Evolutionary conservation across 1,284 basidiomycete genomes (phyloP).

Genomic region (Apiotrichum veenhuisii): DNA sequence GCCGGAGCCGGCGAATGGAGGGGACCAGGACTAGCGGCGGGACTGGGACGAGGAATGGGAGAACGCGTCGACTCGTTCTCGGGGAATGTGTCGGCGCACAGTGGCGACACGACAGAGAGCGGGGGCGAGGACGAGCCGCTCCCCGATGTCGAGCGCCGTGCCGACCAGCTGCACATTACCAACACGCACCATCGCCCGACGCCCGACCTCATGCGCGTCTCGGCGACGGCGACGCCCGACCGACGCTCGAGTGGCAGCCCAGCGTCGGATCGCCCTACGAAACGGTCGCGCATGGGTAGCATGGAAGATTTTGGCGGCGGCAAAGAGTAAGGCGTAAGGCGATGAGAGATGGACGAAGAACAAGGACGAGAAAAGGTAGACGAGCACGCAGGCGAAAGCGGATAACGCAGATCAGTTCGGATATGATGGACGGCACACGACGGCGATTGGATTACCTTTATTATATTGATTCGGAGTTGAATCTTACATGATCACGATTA

Average conservation of each 20-base stretch:
- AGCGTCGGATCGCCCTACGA: slow-evolving; percentile 8
- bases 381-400: too few relatives aligned
- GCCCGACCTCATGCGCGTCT: neutral
- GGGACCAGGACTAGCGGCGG: neutral
- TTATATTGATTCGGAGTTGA: too few relatives aligned
- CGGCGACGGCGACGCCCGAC: neutral
- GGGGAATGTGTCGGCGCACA: too few relatives aligned
- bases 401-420: too few relatives aligned
- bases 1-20: neutral
- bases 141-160: neutral
- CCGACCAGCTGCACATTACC: neutral
- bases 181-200: neutral
- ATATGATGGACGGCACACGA: too few relatives aligned
- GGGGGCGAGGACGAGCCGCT: neutral
- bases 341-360: too few relatives aligned
- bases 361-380: too few relatives aligned
- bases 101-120: neutral
- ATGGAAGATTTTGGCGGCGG: slow-evolving; percentile 9
- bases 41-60: neutral
- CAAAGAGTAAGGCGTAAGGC: too few relatives aligned
- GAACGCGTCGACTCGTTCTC: neutral
- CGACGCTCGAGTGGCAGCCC: neutral
- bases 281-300: slow-evolving; percentile 13
- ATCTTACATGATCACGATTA: too few relatives aligned
- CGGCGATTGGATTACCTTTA: too few relatives aligned